Percentiles rank a stretch among this genome's conserved stretches.
Conservation (phyloP, 2,329 filamentous ascomycete genomes). For the Cercospora sesami region DNA sequence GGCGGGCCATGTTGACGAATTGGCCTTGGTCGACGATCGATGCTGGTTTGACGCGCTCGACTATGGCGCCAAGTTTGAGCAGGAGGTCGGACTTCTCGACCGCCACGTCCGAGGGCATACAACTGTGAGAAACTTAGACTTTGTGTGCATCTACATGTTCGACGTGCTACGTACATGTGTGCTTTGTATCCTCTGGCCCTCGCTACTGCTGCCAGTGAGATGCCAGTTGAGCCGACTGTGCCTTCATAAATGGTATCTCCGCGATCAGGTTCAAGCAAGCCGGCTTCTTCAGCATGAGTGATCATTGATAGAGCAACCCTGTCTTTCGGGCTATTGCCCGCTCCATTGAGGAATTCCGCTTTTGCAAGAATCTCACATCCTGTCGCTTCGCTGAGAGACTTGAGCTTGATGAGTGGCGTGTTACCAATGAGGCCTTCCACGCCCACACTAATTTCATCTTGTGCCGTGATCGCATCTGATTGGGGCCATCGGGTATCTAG, state of each 20-base stretch:
- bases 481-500: conserved; percentile 18
- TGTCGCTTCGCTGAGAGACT: conserved; percentile 66
- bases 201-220: conserved; percentile 86
- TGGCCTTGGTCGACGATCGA: conserved; percentile 92
- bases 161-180: conserved; percentile 64
- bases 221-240: conserved; percentile 93
- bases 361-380: conserved; percentile 90
- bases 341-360: conserved; percentile 93
- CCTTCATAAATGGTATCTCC: conserved; percentile 98
- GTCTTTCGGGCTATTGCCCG: conserved; percentile 91
- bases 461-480: background rate
- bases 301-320: conserved; percentile 92
- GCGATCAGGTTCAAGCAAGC: conserved; percentile 72
- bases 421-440: conserved; percentile 68
- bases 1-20: conserved; percentile 88
- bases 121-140: conserved; percentile 49
- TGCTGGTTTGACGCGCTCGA: conserved; percentile 85
- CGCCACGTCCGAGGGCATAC: conserved; percentile 92
- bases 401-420: conserved; percentile 11
- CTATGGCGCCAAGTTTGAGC: conserved; percentile 83
- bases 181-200: conserved; percentile 85
- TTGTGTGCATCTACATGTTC: conserved; percentile 1
- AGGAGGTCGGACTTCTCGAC: conserved; percentile 87
- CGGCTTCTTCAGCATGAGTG: conserved; percentile 71
- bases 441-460: conserved; percentile 63